Base-by-base conservation (phyloP, 306 rosid genomes). In the Mimosa bimucronata region DNA sequence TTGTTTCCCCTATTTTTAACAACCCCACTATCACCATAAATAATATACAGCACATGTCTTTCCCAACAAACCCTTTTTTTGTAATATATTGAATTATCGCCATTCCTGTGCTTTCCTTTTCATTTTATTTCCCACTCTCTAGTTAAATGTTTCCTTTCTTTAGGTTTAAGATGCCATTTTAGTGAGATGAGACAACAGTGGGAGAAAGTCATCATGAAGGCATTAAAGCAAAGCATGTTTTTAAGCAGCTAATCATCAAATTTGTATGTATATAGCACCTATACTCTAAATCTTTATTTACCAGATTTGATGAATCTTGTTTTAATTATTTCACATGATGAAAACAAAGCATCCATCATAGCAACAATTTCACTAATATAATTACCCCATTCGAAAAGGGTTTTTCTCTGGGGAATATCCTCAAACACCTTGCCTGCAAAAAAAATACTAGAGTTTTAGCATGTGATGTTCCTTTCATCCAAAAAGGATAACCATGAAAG, bases 1-100 rank as follows among this genome's bases (percentile, higher is more conserved):
- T 82, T 77, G 74, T 77, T 81, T 78, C 50, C 55, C 62, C 23
- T 21, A 75, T 79, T 75, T 82, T 37, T 83, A 76, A 78, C 85
- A 68, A 79, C 48, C 82, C 80, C 83, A 83, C 76, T 6, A 34
- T 65, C 73, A 34, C 23, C 77, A 76, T 34, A 2, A 78, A 83
- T 81, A 50, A 34, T 76, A 34, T 66, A 37, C 44, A 78, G 29
- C 79, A 53, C 84, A 50, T 78, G 71, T 81, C 76, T 73, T 78
- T 83, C 29, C 67, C 67, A 61, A 73, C 61, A 34, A 34, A 42
- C 62, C 41, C 30, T 53, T 11, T 10, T 16, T 14, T 74, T 62
- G n/a, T n/a, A n/a, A n/a, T 72, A 38, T 41, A 52, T 21, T 42
- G 55, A 50, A 79, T 68, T n/a, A 70, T 75, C 48, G 71, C 62